Conservation (phyloP, 345 rosid genomes). For the Triadica sebifera region DNA sequence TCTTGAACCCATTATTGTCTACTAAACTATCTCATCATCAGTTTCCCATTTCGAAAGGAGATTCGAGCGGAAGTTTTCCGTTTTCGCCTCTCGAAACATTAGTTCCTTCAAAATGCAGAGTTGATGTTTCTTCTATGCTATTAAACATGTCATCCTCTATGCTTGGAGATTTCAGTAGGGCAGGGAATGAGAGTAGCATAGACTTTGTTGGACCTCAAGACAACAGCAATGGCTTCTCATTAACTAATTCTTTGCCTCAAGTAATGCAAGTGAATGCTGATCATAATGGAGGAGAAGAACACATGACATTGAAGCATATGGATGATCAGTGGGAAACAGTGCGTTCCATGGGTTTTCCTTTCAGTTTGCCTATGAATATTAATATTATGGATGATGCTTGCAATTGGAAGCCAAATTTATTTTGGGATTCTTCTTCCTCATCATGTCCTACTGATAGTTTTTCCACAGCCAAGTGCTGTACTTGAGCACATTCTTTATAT, state of each 20-base stretch:
- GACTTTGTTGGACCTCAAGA: constrained; percentile 20
- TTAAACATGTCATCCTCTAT: constrained; percentile 52
- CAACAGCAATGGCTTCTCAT: constrained; percentile 25
- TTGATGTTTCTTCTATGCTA: constrained; percentile 46
- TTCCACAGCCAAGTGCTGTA: constrained; percentile 30
- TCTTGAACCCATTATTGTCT: constrained; percentile 13
- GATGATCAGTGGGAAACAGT: constrained; percentile 31
- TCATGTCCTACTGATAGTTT: constrained; percentile 29
- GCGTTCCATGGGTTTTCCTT: constrained; percentile 32
- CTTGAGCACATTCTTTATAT: constrained; percentile 17
- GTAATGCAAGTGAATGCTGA: constrained; percentile 18
- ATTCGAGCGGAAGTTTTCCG: constrained; percentile 39
- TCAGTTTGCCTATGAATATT: constrained; percentile 29
- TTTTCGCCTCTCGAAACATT: constrained; percentile 44
- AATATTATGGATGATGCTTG: constrained; percentile 29
- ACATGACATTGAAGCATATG: constrained; percentile 13
- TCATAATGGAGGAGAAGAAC: constrained; percentile 1
- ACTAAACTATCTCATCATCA: constrained; percentile 12
- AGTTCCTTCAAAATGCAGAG: constrained; percentile 25
- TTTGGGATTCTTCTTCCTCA: constrained; percentile 33
- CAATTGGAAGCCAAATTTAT: constrained; percentile 38
- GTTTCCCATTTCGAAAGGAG: constrained; percentile 34
- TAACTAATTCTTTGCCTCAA: constrained; percentile 13
- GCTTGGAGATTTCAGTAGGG: constrained; percentile 26
- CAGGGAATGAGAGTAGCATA: constrained; percentile 14